Conservation (phyloP, 805 yeast genomes). For the Helenozyma rhizophorensis region DNA sequence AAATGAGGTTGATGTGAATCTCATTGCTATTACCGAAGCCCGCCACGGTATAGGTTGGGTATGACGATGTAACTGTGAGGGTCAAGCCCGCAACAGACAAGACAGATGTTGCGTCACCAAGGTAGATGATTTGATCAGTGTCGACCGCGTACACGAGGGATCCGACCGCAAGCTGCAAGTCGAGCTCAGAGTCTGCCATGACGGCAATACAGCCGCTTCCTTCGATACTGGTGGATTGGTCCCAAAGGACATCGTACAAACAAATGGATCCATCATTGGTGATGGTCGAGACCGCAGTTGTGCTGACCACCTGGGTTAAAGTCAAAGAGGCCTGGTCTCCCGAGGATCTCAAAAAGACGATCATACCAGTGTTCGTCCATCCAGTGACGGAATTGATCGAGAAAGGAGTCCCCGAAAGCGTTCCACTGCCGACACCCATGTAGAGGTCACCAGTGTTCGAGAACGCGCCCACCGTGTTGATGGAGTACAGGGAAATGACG, state of each 20-base stretch:
- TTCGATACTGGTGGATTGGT: slow-evolving; percentile 17
- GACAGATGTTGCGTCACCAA: slow-evolving; percentile 1
- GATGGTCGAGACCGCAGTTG: slow-evolving; percentile 7
- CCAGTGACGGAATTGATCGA: not conserved
- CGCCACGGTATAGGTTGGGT: slow-evolving; percentile 4
- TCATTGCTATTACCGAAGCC: slow-evolving; percentile 11
- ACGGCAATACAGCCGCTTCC: slow-evolving; percentile 23
- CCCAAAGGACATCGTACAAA: slow-evolving; percentile 17
- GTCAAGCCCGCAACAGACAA: slow-evolving; percentile 4
- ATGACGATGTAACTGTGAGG: not conserved
- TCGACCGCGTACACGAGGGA: slow-evolving; percentile 1
- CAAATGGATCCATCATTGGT: slow-evolving; percentile 26
- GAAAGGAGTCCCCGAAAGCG: slow-evolving; percentile 12
- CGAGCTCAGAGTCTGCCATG: slow-evolving; percentile 1
- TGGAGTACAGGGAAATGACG: slow-evolving; percentile 15
- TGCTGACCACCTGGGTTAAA: not conserved
- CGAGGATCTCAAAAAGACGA: slow-evolving; percentile 1
- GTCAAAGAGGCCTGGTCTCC: slow-evolving; percentile 1
- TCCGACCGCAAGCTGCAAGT: slow-evolving; percentile 3
- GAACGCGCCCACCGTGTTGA: slow-evolving; percentile 13
- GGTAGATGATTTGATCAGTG: slow-evolving; percentile 2
- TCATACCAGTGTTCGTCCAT: slow-evolving; percentile 7
- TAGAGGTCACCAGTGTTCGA: slow-evolving; percentile 21
- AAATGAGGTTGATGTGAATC: slow-evolving; percentile 4
- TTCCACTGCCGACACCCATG: slow-evolving; percentile 12